A percentile compares a stretch with the other conserved stretches of the same genome.
Conservation (phyloP, 306 rosid species). For the Pterocarpus santalinus region DNA sequence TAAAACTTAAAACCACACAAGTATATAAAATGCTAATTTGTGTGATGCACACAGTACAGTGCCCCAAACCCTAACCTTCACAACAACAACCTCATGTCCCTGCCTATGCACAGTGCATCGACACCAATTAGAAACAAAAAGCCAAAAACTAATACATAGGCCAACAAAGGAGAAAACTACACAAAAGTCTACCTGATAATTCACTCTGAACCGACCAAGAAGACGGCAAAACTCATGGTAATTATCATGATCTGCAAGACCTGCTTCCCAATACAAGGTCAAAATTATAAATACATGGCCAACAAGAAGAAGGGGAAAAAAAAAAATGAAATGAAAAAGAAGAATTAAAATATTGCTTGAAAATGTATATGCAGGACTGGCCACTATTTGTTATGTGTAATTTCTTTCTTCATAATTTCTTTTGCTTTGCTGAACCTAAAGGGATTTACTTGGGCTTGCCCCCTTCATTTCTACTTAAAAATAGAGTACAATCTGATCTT, state of each 20-base stretch:
- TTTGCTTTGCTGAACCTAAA: conserved; percentile 39
- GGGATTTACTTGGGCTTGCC: conserved; percentile 28
- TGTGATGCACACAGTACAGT: background rate
- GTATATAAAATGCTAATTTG: conserved; percentile 21
- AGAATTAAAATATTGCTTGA: conserved; percentile 32
- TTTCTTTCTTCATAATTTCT: conserved; percentile 21
- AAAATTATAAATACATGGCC: conserved; percentile 44
- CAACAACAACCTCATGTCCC: conserved; percentile 44
- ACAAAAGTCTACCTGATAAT: conserved; percentile 82
- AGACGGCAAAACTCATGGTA: conserved; percentile 99
- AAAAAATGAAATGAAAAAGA: conserved; percentile 8
- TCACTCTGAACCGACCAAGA: conserved; percentile 97
- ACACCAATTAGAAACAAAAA: conserved; percentile 38
- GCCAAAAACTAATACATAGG: conserved; percentile 25
- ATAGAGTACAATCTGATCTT: conserved; percentile 10
- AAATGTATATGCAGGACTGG: conserved; percentile 2
- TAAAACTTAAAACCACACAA: conserved; percentile 24
- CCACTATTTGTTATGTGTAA: conserved; percentile 6
- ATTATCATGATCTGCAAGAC: conserved; percentile 97
- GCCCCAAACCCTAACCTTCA: background rate
- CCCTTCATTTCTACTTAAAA: conserved; percentile 24
- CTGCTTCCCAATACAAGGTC: conserved; percentile 58
- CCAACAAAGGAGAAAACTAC: conserved; percentile 37
- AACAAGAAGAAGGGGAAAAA: background rate
- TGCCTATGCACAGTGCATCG: conserved; percentile 31